Conservation (phyloP, 2,329 filamentous ascomycete genomes). For the Ophiostoma perfectum region DNA sequence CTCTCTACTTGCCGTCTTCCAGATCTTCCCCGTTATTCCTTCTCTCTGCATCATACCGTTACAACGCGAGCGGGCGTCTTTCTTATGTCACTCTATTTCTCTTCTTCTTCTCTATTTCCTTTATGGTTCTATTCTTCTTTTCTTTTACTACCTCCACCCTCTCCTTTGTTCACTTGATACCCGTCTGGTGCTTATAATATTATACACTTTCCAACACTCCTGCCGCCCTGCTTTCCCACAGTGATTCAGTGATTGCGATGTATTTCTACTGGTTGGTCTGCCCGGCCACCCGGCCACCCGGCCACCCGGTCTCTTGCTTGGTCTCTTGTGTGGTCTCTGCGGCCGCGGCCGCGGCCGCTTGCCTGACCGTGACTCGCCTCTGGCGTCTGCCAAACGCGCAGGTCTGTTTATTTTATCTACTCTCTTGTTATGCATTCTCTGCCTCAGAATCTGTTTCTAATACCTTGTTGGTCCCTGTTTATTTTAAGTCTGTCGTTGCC, state of each 20-base stretch:
- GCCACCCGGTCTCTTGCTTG: neutral
- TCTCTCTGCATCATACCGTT: neutral
- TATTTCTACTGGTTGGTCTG: neutral
- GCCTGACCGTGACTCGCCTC: neutral
- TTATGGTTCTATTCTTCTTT: neutral
- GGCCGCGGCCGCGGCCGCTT: neutral
- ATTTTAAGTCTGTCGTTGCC: neutral
- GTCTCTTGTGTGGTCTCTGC: neutral
- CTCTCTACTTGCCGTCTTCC: neutral
- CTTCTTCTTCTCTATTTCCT: neutral
- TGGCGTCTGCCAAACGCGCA: no score
- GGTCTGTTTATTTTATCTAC: neutral
- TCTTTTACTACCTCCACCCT: neutral
- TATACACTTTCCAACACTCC: constrained; percentile 3
- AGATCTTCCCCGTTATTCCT: neutral
- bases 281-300: no score
- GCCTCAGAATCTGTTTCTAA: neutral
- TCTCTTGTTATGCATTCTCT: neutral
- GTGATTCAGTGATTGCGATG: neutral
- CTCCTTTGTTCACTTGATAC: constrained; percentile 19
- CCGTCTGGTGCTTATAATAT: constrained; percentile 20
- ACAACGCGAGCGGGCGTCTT: neutral
- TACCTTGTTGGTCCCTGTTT: neutral
- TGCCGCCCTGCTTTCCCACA: neutral
- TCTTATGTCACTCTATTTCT: neutral